phyloP scores from a whole-genome alignment of 768 basidiomycete species.

The Leccinum longicurvipes region DNA sequence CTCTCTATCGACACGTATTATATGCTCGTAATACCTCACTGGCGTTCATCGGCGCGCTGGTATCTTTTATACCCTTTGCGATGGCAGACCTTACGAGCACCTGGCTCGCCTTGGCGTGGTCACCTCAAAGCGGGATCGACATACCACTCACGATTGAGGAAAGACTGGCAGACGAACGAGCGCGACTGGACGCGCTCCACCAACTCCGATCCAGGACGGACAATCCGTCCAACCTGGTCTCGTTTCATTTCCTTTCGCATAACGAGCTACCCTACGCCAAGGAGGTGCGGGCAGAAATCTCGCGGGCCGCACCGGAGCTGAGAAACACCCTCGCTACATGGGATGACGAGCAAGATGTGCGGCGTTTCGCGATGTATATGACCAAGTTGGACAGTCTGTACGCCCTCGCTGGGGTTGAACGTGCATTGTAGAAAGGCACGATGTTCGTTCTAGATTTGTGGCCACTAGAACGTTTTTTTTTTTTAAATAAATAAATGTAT shows the following conservation, averaged over 20 bases:
- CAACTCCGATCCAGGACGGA: conserved; percentile 17
- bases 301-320: conserved; percentile 12
- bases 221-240: conserved; percentile 26
- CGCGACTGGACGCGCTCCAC: conserved; percentile 30
- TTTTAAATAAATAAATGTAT: neutral
- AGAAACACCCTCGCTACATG: conserved; percentile 18
- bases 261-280: conserved; percentile 25
- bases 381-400: conserved; percentile 29
- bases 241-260: conserved; percentile 23
- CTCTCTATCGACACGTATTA: conserved; percentile 42
- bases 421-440: neutral
- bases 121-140: conserved; percentile 13
- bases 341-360: conserved; percentile 27
- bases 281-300: conserved; percentile 13
- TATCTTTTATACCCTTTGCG: conserved; percentile 47
- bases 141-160: conserved; percentile 35
- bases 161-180: conserved; percentile 37
- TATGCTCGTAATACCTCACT: conserved; percentile 46
- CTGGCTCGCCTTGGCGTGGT: conserved; percentile 46
- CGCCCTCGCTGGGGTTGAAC: conserved; percentile 7
- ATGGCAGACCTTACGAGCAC: conserved; percentile 49
- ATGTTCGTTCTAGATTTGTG: neutral
- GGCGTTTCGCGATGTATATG: conserved; percentile 26
- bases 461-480: neutral
- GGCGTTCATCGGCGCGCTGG: conserved; percentile 43